phyloP scores from a whole-genome alignment of 2,329 filamentous ascomycete species.

The Diplodia mutila region DNA sequence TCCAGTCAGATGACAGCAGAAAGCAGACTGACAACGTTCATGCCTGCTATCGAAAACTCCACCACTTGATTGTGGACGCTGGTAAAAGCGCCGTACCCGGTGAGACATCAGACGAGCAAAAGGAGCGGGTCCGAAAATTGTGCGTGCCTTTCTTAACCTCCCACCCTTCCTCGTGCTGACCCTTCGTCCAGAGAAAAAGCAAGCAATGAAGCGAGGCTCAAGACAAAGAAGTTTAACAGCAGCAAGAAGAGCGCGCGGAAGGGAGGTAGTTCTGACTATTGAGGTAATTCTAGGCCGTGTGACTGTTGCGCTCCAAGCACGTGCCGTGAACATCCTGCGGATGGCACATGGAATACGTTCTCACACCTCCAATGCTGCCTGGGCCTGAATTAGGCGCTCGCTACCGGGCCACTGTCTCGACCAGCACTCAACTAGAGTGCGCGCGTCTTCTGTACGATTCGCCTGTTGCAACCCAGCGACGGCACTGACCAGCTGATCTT shows the following conservation, averaged over 20 bases:
- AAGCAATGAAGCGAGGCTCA: constrained; percentile 61
- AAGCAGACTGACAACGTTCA: constrained; percentile 65
- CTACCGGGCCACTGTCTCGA: constrained; percentile 24
- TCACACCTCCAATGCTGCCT: constrained; percentile 12
- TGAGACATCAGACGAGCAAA: constrained; percentile 62
- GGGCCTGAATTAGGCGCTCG: constrained; percentile 17
- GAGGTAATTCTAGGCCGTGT: not conserved
- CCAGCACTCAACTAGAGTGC: constrained; percentile 34
- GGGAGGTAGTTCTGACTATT: constrained; percentile 32
- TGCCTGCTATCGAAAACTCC: constrained; percentile 61
- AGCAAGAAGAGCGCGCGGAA: constrained; percentile 63
- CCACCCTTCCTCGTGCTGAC: constrained; percentile 31
- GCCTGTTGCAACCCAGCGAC: constrained; percentile 6
- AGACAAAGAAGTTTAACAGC: constrained; percentile 63
- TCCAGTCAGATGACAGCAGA: constrained; percentile 66
- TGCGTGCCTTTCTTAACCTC: constrained; percentile 38
- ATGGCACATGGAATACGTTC: not conserved
- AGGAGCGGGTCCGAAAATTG: constrained; percentile 58
- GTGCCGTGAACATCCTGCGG: not conserved
- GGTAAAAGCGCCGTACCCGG: constrained; percentile 59
- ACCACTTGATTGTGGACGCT: constrained; percentile 57
- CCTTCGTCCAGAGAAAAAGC: constrained; percentile 53
- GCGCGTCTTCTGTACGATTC: constrained; percentile 33
- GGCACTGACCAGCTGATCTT: constrained; percentile 17
- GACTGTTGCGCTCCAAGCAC: not conserved